Conservation (phyloP, 2,329 filamentous ascomycete genomes). For the Huntiella savannae region DNA sequence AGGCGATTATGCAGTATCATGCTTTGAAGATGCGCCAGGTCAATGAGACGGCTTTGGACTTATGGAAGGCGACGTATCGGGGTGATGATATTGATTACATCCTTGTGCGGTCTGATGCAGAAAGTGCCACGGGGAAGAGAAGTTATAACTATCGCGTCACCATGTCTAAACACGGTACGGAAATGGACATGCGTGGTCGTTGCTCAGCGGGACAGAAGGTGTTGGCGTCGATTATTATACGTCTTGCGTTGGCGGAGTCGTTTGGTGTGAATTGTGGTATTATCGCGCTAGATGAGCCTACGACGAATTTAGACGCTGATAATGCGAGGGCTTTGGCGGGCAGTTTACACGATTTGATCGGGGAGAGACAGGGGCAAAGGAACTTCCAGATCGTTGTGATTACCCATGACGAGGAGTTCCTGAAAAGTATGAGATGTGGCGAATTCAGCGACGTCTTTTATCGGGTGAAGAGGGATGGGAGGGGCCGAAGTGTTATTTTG, state of each 20-base stretch:
- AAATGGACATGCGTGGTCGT: slow-evolving; percentile 98
- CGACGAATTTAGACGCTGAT: slow-evolving; percentile 86
- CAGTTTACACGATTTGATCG: slow-evolving; percentile 74
- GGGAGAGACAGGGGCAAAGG: slow-evolving; percentile 58
- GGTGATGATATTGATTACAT: slow-evolving; percentile 96
- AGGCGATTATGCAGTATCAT: slow-evolving; percentile 95
- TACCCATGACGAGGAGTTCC: slow-evolving; percentile 93
- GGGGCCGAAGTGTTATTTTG: slow-evolving; percentile 75
- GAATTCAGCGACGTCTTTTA: slow-evolving; percentile 91
- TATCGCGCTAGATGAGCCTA: slow-evolving; percentile 92
- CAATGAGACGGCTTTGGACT: slow-evolving; percentile 79
- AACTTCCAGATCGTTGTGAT: slow-evolving; percentile 99
- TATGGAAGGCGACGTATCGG: slow-evolving; percentile 95
- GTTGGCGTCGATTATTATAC: slow-evolving; percentile 91
- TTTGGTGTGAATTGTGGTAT: slow-evolving; percentile 92
- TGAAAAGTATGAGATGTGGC: slow-evolving; percentile 79
- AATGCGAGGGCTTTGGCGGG: slow-evolving; percentile 82
- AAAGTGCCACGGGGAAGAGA: slow-evolving; percentile 52
- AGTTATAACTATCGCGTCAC: slow-evolving; percentile 94
- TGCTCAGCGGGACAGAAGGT: slow-evolving; percentile 96
- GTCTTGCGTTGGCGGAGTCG: slow-evolving; percentile 83
- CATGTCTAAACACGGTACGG: slow-evolving; percentile 92
- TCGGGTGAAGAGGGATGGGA: slow-evolving; percentile 62
- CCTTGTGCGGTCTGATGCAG: slow-evolving; percentile 79
- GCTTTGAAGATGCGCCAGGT: slow-evolving; percentile 96